phyloP scores from a whole-genome alignment of 2,329 filamentous ascomycete genomes.

The Escovopsis sp. region DNA sequence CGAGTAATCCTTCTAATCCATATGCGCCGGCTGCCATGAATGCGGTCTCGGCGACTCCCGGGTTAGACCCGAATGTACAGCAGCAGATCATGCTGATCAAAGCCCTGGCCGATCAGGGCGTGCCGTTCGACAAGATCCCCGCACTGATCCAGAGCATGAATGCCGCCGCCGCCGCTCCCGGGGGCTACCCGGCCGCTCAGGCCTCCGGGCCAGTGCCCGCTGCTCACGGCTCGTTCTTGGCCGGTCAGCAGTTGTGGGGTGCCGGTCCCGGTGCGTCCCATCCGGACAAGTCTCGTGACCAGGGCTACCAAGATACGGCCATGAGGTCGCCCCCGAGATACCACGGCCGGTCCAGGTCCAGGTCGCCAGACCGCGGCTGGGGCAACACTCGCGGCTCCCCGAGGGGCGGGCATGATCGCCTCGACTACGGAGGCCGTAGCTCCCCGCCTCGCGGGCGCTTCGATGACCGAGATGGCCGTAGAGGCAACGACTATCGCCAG shows the following conservation, averaged over 20 bases:
- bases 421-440: constrained; percentile 60
- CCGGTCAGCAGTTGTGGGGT: constrained; percentile 19
- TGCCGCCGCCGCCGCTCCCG: constrained; percentile 22
- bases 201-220: constrained; percentile 27
- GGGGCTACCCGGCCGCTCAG: constrained; percentile 19
- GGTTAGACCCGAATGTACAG: constrained; percentile 42
- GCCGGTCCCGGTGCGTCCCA: constrained; percentile 10
- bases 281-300: constrained; percentile 39
- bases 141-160: constrained; percentile 40
- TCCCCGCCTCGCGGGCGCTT: constrained; percentile 41
- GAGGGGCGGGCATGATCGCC: constrained; percentile 48
- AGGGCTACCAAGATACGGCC: constrained; percentile 35
- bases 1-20: constrained; percentile 16
- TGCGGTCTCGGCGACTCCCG: constrained; percentile 19
- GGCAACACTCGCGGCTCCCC: constrained; percentile 47
- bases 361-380: constrained; percentile 65
- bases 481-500: constrained; percentile 65
- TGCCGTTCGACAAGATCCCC: constrained; percentile 64
- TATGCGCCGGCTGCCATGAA: constrained; percentile 10
- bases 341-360: constrained; percentile 54
- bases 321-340: constrained; percentile 48
- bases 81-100: constrained; percentile 64
- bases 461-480: constrained; percentile 32
- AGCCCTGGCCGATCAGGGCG: constrained; percentile 57
- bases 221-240: constrained; percentile 28